Conservation (phyloP, 352 stramenopile genomes). For the Phytophthora agathidicida region DNA sequence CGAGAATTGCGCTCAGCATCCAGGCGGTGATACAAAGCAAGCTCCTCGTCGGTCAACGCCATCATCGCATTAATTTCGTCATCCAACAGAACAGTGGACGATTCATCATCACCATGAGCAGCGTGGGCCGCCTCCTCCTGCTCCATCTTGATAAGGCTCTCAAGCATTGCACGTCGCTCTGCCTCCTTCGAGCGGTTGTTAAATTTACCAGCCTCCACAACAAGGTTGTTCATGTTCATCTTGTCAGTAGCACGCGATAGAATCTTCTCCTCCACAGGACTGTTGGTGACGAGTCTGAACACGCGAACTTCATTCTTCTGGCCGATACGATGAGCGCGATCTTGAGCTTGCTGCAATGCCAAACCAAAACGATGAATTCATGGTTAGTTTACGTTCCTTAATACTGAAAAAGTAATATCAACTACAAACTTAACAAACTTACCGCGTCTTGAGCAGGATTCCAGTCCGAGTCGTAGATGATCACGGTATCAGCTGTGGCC, state of each 20-base stretch:
- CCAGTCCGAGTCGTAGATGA: conserved; percentile 99
- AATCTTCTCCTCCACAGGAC: conserved; percentile 90
- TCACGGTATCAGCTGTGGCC: conserved; percentile 97
- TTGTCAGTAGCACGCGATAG: conserved; percentile 87
- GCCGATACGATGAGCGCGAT: conserved; percentile 92
- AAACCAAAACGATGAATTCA: too few species aligned
- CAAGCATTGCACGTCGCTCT: conserved; percentile 82
- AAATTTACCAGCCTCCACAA: conserved; percentile 90
- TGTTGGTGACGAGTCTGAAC: conserved; percentile 87
- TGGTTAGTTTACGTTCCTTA: too few species aligned
- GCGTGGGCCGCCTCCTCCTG: conserved; percentile 80
- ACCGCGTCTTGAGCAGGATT: conserved; percentile 98
- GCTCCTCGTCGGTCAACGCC: conserved; percentile 86
- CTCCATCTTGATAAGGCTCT: conserved; percentile 91
- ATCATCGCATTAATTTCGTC: conserved; percentile 92
- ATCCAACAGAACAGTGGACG: conserved; percentile 70
- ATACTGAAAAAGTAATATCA: too few species aligned
- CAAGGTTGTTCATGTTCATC: conserved; percentile 93
- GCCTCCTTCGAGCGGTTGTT: conserved; percentile 89
- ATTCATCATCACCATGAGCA: conserved; percentile 66
- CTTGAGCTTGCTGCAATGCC: conserved; percentile 93
- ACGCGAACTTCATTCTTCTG: conserved; percentile 92
- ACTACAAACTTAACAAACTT: too few species aligned
- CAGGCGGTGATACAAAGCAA: conserved; percentile 78
- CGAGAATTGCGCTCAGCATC: conserved; percentile 67